phyloP scores from a whole-genome alignment of 768 basidiomycete genomes.

The Mycena rosella region DNA sequence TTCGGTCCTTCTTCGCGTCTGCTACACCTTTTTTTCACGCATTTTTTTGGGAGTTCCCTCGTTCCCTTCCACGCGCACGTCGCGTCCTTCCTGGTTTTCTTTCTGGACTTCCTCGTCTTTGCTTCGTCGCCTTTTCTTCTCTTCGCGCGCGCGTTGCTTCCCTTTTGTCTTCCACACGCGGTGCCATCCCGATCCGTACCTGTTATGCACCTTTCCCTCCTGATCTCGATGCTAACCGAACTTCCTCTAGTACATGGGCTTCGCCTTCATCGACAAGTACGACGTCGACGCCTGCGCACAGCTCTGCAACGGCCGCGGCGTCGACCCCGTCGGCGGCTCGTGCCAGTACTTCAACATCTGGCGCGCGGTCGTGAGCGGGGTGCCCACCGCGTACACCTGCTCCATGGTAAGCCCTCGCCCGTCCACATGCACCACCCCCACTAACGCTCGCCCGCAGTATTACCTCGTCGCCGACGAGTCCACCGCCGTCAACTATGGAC shows the following conservation, averaged over 20 bases:
- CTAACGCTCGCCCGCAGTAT: constrained; percentile 50
- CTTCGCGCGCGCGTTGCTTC: constrained; percentile 1
- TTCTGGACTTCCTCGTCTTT: not conserved
- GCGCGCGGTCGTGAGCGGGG: constrained; percentile 60
- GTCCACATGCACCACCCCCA: no score
- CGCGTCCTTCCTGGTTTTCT: not conserved
- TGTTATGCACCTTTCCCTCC: not conserved
- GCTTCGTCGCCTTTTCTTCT: not conserved
- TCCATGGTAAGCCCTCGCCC: constrained; percentile 53
- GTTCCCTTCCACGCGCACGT: no score
- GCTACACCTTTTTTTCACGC: no score
- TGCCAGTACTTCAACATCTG: constrained; percentile 69
- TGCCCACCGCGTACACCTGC: constrained; percentile 64
- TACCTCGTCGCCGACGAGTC: constrained; percentile 57
- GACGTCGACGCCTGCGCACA: constrained; percentile 60
- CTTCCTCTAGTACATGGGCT: constrained; percentile 64
- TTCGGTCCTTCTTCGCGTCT: no score
- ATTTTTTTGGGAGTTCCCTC: no score
- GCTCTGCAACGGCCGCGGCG: constrained; percentile 57
- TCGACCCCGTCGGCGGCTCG: constrained; percentile 56
- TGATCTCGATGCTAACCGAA: constrained; percentile 17
- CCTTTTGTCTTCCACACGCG: constrained; percentile 3
- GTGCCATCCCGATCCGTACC: constrained; percentile 2
- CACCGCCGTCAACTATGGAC: constrained; percentile 61
- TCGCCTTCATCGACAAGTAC: constrained; percentile 61